Evolutionary conservation across 495 filamentous ascomycete species (phyloP).

Genomic region (Xeromyces bisporus): DNA sequence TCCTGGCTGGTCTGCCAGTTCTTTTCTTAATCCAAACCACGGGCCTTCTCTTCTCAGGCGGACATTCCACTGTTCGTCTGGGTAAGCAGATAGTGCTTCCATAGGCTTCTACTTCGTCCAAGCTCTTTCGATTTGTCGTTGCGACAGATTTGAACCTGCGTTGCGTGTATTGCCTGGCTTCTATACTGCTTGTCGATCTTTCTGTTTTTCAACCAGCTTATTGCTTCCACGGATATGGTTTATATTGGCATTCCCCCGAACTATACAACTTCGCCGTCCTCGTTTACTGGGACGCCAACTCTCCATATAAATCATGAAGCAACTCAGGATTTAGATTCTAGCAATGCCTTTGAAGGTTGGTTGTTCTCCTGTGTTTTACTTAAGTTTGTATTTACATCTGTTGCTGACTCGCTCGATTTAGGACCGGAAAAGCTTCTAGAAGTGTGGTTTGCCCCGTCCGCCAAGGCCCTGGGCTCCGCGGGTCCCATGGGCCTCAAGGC

Average conservation of each 20-base stretch:
- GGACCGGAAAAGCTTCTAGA: constrained; percentile 96
- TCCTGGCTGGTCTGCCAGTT: constrained; percentile 47
- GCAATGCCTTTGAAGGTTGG: constrained; percentile 86
- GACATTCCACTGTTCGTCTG: constrained; percentile 82
- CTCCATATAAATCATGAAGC: constrained; percentile 94
- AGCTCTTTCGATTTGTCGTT: too few relatives aligned
- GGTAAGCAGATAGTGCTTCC: constrained; percentile 52
- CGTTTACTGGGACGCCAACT: constrained; percentile 59
- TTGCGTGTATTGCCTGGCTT: too few relatives aligned
- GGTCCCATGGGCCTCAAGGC: constrained; percentile 70
- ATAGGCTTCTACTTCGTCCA: constrained; percentile 26
- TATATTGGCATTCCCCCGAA: constrained; percentile 60
- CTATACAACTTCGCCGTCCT: constrained; percentile 66
- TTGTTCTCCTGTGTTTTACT: not conserved
- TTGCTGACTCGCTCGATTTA: constrained; percentile 12
- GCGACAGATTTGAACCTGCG: too few relatives aligned
- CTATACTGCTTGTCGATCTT: constrained; percentile 2
- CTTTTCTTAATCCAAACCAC: constrained; percentile 35
- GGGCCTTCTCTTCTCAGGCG: constrained; percentile 93
- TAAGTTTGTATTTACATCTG: too few relatives aligned
- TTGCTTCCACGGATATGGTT: constrained; percentile 50
- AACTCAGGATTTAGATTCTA: constrained; percentile 85
- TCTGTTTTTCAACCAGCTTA: not conserved
- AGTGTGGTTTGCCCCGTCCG: constrained; percentile 88
- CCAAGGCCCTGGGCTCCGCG: constrained; percentile 52